Evolutionary conservation across 208 protist species (phyloP).

Genomic region (Trypanosoma melophagium): DNA sequence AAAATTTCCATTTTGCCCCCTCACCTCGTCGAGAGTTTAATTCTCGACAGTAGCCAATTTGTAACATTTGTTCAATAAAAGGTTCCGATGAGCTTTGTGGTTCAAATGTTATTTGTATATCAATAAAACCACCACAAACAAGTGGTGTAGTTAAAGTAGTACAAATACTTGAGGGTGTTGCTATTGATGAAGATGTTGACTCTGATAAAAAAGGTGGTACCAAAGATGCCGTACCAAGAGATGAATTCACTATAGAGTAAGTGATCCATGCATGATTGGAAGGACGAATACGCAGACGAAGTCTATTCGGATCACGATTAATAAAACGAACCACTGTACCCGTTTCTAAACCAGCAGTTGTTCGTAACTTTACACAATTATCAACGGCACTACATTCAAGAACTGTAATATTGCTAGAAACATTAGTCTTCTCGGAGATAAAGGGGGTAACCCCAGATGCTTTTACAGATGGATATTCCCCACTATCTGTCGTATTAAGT

Average conservation of each 20-base stretch:
- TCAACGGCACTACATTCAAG: constrained; percentile 61
- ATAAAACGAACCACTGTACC: constrained; percentile 61
- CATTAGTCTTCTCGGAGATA: neutral
- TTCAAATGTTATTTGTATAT: constrained; percentile 69
- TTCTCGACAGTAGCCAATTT: constrained; percentile 71
- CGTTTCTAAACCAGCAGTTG: constrained; percentile 31
- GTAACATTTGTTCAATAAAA: constrained; percentile 43
- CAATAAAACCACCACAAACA: constrained; percentile 79
- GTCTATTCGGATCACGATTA: constrained; percentile 57
- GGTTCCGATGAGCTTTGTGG: constrained; percentile 53
- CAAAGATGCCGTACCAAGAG: constrained; percentile 34
- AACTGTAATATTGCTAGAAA: constrained; percentile 2
- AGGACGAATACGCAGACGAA: constrained; percentile 59
- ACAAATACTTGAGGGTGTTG: neutral
- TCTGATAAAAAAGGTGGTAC: neutral
- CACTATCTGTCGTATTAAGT: no score
- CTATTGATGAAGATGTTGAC: neutral
- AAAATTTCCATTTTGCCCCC: constrained; percentile 77
- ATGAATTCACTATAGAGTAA: constrained; percentile 40
- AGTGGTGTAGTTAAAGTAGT: constrained; percentile 28
- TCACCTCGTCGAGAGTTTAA: constrained; percentile 68
- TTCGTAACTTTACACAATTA: constrained; percentile 36
- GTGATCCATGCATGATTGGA: constrained; percentile 72
- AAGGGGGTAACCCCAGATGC: neutral
- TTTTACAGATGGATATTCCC: no score